Base-by-base conservation (phyloP, 2,329 filamentous ascomycete genomes). In the Beauveria sp. region DNA sequence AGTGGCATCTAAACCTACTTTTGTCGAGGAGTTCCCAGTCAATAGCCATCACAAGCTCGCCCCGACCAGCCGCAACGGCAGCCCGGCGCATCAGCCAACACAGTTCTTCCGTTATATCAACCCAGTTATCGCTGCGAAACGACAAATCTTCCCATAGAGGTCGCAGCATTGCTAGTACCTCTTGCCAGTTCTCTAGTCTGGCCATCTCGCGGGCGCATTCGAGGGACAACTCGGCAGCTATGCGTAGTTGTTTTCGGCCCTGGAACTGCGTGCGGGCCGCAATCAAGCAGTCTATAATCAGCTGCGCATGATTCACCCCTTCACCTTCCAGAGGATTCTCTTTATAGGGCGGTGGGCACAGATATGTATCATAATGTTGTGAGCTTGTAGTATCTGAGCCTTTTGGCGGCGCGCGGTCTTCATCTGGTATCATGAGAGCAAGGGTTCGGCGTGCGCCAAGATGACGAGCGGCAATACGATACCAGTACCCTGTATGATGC, bases 401-500 rank as follows among this genome's bases (percentile, higher is more conserved):
- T 41, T 80, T 78, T 6, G 83, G 83, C 2, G 77, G 74, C 55
- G 75, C 76, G 43, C 85, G 76, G 63, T 84, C 84, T 61, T 86
- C 84, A 30, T 86, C 80, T 0, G 85, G 80, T 62, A 88, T 86
- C 22, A 75, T 73, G 26, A 75, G 75, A 2, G 85, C 85, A 48
- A 86, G 70, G 24, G 70, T 75, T 46, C 83, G 79, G 9, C 86
- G 80, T 18, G 78, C 74, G 3, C 76, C 74, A 1, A 82, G 72
- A 65, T 87, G 83, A n/a, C 79, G 78, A 5, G 84, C 82, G 1
- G 85, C 85, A 50, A 80, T 71, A 16, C 83, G 81, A 65, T 85
- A 85, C 84, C 86, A 89, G 67, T 88, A 89, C 6, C 86, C 86
- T 1, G 81, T 78, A 67, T 89, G 86, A 64, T 89, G 86, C 7